phyloP scores from a whole-genome alignment of 345 rosid species.

The Cardamine resedifolia region DNA sequence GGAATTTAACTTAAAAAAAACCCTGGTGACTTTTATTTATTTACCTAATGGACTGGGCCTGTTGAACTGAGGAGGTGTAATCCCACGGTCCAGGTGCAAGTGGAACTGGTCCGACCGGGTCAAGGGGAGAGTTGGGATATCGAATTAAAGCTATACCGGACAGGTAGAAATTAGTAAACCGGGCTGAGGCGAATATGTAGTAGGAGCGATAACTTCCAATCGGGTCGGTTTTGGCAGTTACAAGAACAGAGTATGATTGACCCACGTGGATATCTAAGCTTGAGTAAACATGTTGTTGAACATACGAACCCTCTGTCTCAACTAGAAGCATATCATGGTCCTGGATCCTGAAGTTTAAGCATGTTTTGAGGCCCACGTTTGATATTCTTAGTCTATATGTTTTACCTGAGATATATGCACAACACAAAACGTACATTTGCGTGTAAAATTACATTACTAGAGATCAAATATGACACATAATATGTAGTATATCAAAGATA shows the following conservation, averaged over 20 bases:
- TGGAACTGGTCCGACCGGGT: constrained; percentile 32
- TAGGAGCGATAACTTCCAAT: constrained; percentile 9
- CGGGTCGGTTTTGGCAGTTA: constrained; percentile 35
- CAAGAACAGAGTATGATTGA: constrained; percentile 40
- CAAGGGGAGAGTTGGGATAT: constrained; percentile 24
- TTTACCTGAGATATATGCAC: constrained; percentile 22
- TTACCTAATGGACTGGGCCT: constrained; percentile 37
- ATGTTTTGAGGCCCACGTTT: constrained; percentile 35
- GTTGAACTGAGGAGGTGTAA: constrained; percentile 30
- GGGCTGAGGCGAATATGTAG: constrained; percentile 33
- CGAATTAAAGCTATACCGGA: constrained; percentile 35
- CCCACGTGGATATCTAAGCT: constrained; percentile 38
- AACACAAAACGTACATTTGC: not conserved
- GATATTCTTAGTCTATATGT: constrained; percentile 43
- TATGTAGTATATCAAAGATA: not conserved
- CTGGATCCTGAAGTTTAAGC: constrained; percentile 40
- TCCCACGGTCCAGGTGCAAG: constrained; percentile 28
- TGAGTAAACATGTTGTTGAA: constrained; percentile 18
- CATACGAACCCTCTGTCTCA: constrained; percentile 37
- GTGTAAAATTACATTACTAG: not conserved
- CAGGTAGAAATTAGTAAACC: constrained; percentile 23
- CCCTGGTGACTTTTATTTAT: not conserved
- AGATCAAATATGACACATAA: not conserved
- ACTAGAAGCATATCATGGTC: constrained; percentile 42
- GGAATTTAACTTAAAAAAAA: no score